Conservation (phyloP, 192 early-diverging fungal genomes). For the Thamnidium elegans region DNA sequence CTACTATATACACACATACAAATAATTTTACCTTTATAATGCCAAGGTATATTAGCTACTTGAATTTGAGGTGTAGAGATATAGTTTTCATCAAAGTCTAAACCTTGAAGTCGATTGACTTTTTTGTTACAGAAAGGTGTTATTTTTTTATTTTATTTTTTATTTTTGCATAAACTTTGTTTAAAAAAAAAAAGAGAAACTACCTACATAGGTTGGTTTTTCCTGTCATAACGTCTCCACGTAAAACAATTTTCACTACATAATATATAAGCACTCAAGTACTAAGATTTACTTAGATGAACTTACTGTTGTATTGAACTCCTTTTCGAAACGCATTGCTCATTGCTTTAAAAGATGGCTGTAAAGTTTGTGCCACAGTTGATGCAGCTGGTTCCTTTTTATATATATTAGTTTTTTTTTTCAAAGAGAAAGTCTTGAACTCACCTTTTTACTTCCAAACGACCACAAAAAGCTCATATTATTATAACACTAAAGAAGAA, state of each 20-base stretch:
- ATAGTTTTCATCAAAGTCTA: constrained; percentile 42
- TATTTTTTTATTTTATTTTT: neutral
- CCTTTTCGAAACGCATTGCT: constrained; percentile 36
- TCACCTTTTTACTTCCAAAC: constrained; percentile 19
- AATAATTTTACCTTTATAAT: constrained; percentile 43
- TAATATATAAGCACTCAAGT: neutral
- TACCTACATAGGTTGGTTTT: constrained; percentile 55
- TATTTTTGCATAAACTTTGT: neutral
- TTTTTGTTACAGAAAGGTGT: neutral
- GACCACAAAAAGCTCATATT: constrained; percentile 30
- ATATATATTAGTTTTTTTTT: neutral
- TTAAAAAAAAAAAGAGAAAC: neutral
- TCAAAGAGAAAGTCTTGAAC: neutral
- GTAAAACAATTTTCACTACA: constrained; percentile 57
- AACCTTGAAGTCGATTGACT: constrained; percentile 56
- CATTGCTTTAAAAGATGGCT: constrained; percentile 33
- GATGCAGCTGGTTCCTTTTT: neutral
- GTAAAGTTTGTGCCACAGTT: neutral
- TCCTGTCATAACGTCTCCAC: constrained; percentile 58
- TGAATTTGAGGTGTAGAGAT: constrained; percentile 56
- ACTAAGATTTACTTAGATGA: neutral
- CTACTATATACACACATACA: neutral
- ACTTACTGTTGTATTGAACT: constrained; percentile 49
- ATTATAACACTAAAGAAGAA: too few relatives aligned
- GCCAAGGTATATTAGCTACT: constrained; percentile 60